Evolutionary conservation across 2,329 filamentous ascomycete genomes (phyloP).

Genomic region (Colletotrichum simmondsii): DNA sequence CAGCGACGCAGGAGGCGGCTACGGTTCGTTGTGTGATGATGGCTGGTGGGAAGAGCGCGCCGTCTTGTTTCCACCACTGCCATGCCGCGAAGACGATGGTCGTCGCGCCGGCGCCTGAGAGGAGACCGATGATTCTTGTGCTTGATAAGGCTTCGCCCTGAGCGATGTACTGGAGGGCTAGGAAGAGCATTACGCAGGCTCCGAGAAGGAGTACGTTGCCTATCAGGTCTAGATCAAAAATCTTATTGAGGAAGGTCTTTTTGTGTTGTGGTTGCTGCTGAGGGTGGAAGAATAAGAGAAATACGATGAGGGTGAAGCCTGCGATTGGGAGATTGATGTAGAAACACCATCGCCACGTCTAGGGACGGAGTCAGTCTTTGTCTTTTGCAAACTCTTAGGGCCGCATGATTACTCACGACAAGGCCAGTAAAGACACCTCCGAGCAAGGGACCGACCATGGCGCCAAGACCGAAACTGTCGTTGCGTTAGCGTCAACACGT

Average conservation of each 20-base stretch:
- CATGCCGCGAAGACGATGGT: slow-evolving; percentile 49
- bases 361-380: slow-evolving; percentile 25
- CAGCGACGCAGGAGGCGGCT: slow-evolving; percentile 49
- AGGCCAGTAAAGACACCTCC: slow-evolving; percentile 50
- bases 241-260: slow-evolving; percentile 37
- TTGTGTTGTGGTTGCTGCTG: slow-evolving; percentile 39
- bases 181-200: slow-evolving; percentile 55
- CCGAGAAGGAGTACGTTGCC: slow-evolving; percentile 57
- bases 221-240: slow-evolving; percentile 46
- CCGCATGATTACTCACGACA: slow-evolving; percentile 39
- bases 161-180: slow-evolving; percentile 60
- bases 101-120: slow-evolving; percentile 40
- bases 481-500: background rate
- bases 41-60: slow-evolving; percentile 55
- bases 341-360: slow-evolving; percentile 38
- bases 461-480: slow-evolving; percentile 46
- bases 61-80: slow-evolving; percentile 55
- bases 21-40: slow-evolving; percentile 56
- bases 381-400: too few relatives aligned
- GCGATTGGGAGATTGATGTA: slow-evolving; percentile 41
- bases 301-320: slow-evolving; percentile 41
- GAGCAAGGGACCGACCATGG: slow-evolving; percentile 46
- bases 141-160: slow-evolving; percentile 55
- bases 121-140: slow-evolving; percentile 53
- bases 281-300: slow-evolving; percentile 41